Conservation (phyloP, 1,139 yeast genomes). For the Candida gigantensis region DNA sequence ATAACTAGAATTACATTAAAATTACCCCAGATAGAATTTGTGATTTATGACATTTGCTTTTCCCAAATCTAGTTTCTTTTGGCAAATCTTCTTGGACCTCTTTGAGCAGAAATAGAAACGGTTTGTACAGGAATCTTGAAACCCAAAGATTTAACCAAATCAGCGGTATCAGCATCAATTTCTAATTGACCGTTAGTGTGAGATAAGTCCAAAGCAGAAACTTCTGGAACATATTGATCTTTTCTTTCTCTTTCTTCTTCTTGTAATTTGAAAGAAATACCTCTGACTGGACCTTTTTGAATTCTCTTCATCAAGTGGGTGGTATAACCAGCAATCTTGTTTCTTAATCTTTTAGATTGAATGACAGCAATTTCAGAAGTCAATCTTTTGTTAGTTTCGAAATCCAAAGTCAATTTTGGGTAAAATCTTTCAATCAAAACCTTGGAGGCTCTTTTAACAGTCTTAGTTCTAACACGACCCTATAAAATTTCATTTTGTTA, state of each 20-base stretch:
- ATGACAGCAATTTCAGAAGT: slow-evolving; percentile 98
- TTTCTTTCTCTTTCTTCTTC: slow-evolving; percentile 99
- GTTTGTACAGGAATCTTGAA: slow-evolving; percentile 93
- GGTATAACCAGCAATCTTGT: slow-evolving; percentile 99
- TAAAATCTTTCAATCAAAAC: slow-evolving; percentile 99
- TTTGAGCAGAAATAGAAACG: slow-evolving; percentile 89
- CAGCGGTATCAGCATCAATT: slow-evolving; percentile 98
- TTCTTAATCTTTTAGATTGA: slow-evolving; percentile 99
- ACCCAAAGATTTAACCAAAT: slow-evolving; percentile 93
- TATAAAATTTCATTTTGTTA: slow-evolving; percentile 33
- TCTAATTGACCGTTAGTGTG: slow-evolving; percentile 96
- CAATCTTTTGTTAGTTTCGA: slow-evolving; percentile 99
- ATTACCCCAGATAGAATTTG: slow-evolving; percentile 5
- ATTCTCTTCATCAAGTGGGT: slow-evolving; percentile 99
- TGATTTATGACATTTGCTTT: neutral
- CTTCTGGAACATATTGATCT: slow-evolving; percentile 99
- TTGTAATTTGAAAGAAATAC: slow-evolving; percentile 99
- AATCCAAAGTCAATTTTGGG: slow-evolving; percentile 99
- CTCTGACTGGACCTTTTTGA: slow-evolving; percentile 99
- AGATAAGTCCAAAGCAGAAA: slow-evolving; percentile 98
- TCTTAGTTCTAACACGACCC: slow-evolving; percentile 99
- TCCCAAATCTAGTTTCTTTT: slow-evolving; percentile 70
- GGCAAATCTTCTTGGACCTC: slow-evolving; percentile 93
- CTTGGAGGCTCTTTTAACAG: slow-evolving; percentile 99
- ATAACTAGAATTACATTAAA: slow-evolving; percentile 8